Conservation (phyloP, 2,329 filamentous ascomycete species). For the Cytospora piceicola region DNA sequence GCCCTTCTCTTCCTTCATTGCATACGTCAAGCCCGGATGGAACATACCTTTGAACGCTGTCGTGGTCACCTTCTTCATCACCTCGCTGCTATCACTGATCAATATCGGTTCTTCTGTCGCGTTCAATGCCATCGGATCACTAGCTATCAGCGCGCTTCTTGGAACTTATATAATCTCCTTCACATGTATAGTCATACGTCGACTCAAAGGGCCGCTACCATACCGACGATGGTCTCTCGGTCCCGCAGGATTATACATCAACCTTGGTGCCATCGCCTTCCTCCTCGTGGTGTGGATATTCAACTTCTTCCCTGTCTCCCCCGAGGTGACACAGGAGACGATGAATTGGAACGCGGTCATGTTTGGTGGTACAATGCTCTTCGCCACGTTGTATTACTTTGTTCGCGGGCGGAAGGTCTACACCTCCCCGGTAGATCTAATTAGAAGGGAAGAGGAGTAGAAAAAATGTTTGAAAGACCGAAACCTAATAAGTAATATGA, state of each 20-base stretch:
- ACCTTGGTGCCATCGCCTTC: conserved; percentile 48
- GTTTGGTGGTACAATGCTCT: conserved; percentile 44
- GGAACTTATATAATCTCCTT: conserved; percentile 56
- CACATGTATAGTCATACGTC: conserved; percentile 48
- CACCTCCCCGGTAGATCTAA: conserved; percentile 33
- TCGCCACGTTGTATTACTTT: conserved; percentile 46
- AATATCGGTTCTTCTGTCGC: conserved; percentile 19
- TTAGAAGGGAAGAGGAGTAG: conserved; percentile 29
- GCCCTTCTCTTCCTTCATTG: conserved; percentile 45
- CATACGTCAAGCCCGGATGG: conserved; percentile 39
- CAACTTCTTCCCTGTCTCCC: conserved; percentile 50
- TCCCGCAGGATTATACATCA: conserved; percentile 45
- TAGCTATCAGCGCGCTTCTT: conserved; percentile 54
- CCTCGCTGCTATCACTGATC: conserved; percentile 8
- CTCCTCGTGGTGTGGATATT: conserved; percentile 52
- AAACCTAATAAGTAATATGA: not conserved
- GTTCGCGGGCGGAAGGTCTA: conserved; percentile 36
- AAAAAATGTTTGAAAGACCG: not conserved
- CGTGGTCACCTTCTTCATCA: conserved; percentile 9
- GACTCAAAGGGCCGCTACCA: conserved; percentile 46
- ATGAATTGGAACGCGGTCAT: conserved; percentile 58
- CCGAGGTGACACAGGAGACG: conserved; percentile 42
- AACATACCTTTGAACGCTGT: conserved; percentile 22
- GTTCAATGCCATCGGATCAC: conserved; percentile 42
- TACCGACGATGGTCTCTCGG: conserved; percentile 48